A percentile compares a stretch with the other conserved stretches of the same genome.
These are phyloP conservation scores for Panaeolus cyanescens DNA, from an alignment of 768 basidiomycete genomes.

Conservation along the genomic window DNA sequence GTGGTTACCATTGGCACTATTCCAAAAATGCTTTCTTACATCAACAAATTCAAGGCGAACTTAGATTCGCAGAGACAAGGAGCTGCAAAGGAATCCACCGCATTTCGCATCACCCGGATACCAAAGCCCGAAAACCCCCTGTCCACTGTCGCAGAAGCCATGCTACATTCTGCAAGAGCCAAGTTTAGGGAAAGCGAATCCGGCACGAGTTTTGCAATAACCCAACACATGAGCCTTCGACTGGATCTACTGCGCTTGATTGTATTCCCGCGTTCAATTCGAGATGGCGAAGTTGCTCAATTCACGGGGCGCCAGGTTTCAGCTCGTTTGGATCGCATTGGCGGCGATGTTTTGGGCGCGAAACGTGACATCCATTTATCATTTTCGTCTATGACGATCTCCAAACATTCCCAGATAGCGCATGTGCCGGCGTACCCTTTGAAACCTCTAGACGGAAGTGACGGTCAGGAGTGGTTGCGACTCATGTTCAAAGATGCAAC, in stretches of 20 bases:
- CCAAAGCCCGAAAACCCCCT: constrained; percentile 80
- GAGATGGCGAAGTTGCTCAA: constrained; percentile 75
- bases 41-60: constrained; percentile 73
- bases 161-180: constrained; percentile 72
- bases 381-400: constrained; percentile 77
- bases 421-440: constrained; percentile 43
- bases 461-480: constrained; percentile 60
- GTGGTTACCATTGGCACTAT: constrained; percentile 75
- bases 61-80: constrained; percentile 73
- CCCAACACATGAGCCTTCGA: constrained; percentile 74
- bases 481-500: constrained; percentile 58
- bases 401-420: constrained; percentile 65
- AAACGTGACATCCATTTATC: constrained; percentile 70
- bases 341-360: constrained; percentile 53
- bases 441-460: constrained; percentile 22
- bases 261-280: constrained; percentile 79
- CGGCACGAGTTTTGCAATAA: constrained; percentile 60
- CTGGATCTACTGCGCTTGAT: constrained; percentile 66
- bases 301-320: constrained; percentile 68
- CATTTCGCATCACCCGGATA: constrained; percentile 71
- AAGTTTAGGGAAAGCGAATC: constrained; percentile 70
- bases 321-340: constrained; percentile 69
- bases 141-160: constrained; percentile 84
- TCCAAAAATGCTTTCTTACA: constrained; percentile 74
- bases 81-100: constrained; percentile 76